phyloP scores from a whole-genome alignment of 116 monocot genomes.

The Papilionanthe hybrid region DNA sequence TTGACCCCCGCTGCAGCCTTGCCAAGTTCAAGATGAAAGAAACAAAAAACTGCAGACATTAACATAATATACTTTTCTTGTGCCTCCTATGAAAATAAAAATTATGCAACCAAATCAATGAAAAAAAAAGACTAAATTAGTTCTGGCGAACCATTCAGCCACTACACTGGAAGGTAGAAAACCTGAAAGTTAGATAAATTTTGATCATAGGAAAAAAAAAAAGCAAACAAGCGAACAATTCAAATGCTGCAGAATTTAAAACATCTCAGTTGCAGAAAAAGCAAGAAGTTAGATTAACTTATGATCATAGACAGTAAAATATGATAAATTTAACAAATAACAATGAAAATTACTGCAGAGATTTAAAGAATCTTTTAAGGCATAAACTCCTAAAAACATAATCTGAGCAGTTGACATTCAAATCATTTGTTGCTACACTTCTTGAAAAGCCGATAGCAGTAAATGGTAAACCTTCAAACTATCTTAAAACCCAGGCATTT shows the following conservation, averaged over 20 bases:
- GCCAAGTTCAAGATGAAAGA: not conserved
- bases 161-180: not conserved
- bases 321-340: not conserved
- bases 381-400: not conserved
- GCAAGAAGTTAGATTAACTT: too few relatives aligned
- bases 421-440: not conserved
- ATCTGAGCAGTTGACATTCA: not conserved
- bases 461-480: not conserved
- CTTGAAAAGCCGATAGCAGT: not conserved
- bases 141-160: not conserved
- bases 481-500: not conserved
- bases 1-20: not conserved
- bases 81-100: not conserved
- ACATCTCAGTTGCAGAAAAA: too few relatives aligned
- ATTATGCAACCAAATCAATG: not conserved
- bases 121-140: not conserved
- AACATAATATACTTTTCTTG: not conserved
- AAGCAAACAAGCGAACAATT: too few relatives aligned
- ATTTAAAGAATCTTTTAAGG: not conserved
- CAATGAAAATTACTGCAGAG: not conserved
- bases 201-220: too few relatives aligned
- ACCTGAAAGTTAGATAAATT: not conserved
- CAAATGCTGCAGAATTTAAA: too few relatives aligned
- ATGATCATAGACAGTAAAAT: too few relatives aligned
- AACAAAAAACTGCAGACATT: not conserved